Evolutionary conservation across 768 basidiomycete species (phyloP), one percentile per base, ranked within the genome.

Genomic region (Tricholoma saponaceum): DNA sequence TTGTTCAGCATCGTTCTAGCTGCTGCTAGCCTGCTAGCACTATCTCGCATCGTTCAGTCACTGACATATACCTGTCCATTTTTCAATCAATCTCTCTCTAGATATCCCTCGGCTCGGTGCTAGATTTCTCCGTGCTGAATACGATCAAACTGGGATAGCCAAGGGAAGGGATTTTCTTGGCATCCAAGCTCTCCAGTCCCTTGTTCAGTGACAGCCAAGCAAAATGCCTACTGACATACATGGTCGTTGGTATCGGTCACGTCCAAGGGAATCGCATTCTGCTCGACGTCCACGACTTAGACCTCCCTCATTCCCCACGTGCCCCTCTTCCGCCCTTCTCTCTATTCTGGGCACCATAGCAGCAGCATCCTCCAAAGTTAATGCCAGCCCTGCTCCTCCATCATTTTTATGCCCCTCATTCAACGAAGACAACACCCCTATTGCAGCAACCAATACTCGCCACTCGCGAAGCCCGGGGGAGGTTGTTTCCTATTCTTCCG

Each of bases 331-430:
- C 0, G 70, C 76, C 14, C 59, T 85, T 57, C 76, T 87, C 59
- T 78, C 84, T 2, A 68, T 83, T 51, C 77, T 88, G 39, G 84
- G 85, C 23, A 72, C 81, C 64, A 71, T 87, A 60, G 83, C 76
- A 6, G 70, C 81, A 4, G 71, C 81, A 10, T 70, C 79, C n/a
- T 65, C 77, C 25, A 59, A 74, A 3, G 82, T 71, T 39, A 70
- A 78, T 64, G 81, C 76, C 49, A 75, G 75, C 57, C 84, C 85
- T 7, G 69, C 75, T 22, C 83, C 84, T 0, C 84, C 79, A n/a
- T 61, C 76, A 53, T 88, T 88, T 61, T 78, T 87, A 43, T 88
- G 85, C 59, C 87, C 85, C 0, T 76, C 74, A 20, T 67, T 81
- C 60, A 69, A 66, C 30, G 58, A 58, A 47, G 58, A 70, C 35